Evolutionary conservation across 2,329 filamentous ascomycete genomes (phyloP), one percentile per base, ranked within the genome.

Genomic region (Calonectria fujianensis): DNA sequence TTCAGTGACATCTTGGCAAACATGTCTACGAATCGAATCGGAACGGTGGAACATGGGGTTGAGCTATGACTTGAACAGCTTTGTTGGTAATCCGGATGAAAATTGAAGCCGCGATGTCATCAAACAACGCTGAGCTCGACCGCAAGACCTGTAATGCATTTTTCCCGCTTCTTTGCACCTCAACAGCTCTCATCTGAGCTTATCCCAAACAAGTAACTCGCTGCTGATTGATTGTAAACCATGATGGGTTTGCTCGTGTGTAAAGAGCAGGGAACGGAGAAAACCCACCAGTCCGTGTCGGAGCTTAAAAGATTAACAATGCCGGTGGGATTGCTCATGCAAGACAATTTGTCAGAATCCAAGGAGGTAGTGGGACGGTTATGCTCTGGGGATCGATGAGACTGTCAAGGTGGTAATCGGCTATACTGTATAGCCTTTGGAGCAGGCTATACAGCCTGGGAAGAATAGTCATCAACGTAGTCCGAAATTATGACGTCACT

Each of bases 271-370:
- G 57, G 57, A 27, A 27, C 57, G 57, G 57, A 24, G 18, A 63
- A 63, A 63, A 63, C 57, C 57, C 57, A 63, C 57, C 35, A 27
- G 57, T 31, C 37, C 37, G 57, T 63, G 57, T 37, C 35, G 24
- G 57, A 63, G 57, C n/a, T 63, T 63, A 29, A 29, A 37, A 63
- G 41, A 63, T 41, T 63, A 41, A 39, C 27, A 27, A 41, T 63
- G 37, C 57, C 13, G 31, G 18, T 59, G 32, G 16, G 16, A 39
- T 8, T 8, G 24, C 16, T 24, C n/a, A 37, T 32, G 52, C 52
- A 35, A 24, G n/a, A 5, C 10, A 4, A 48, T 48, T 48, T 48
- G 45, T 24, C 20, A 48, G 7, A 48, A 1, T 24, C 9, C n/a
- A n/a, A n/a, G 7, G 7, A 45, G 18, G 1, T 9, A 7, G 18